Percentiles rank a stretch among this genome's conserved stretches.
Conservation (phyloP, 1,284 basidiomycete genomes). For the Thelephora terrestris region DNA sequence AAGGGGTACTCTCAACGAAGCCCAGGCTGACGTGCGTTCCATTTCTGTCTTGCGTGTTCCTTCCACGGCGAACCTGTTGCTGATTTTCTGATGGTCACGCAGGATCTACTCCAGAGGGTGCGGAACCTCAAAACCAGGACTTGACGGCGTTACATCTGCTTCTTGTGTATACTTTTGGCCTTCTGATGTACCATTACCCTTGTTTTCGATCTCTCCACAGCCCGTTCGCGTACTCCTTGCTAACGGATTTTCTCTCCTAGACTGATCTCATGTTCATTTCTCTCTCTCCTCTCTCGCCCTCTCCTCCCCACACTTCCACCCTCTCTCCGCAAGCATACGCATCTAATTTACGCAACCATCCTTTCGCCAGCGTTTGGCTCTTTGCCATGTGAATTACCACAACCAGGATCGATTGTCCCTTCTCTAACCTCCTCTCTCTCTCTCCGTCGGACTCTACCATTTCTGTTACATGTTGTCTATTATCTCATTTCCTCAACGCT, state of each 20-base stretch:
- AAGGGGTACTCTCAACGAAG: slow-evolving; percentile 49
- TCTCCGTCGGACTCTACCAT: neutral
- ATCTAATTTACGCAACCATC: neutral
- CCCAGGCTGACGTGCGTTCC: slow-evolving; percentile 56
- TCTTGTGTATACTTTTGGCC: neutral
- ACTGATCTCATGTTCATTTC: neutral
- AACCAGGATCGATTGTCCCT: no score
- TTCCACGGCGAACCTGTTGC: slow-evolving; percentile 1
- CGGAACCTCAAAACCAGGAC: slow-evolving; percentile 45
- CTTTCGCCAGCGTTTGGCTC: no score
- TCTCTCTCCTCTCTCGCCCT: neutral
- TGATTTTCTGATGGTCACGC: slow-evolving; percentile 9
- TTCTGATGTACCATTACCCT: neutral
- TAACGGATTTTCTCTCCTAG: neutral
- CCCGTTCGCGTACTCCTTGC: slow-evolving; percentile 14
- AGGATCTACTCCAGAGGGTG: slow-evolving; percentile 57
- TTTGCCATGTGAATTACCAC: no score
- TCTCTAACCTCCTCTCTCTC: neutral
- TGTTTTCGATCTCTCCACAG: slow-evolving; percentile 5
- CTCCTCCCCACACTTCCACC: slow-evolving; percentile 3
- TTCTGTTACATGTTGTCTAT: neutral
- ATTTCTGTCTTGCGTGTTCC: neutral
- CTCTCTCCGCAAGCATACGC: neutral
- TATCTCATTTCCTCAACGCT: neutral
- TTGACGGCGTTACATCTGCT: slow-evolving; percentile 23